Evolutionary conservation across 306 rosid genomes (phyloP).

Genomic region (Trifolium dubium): DNA sequence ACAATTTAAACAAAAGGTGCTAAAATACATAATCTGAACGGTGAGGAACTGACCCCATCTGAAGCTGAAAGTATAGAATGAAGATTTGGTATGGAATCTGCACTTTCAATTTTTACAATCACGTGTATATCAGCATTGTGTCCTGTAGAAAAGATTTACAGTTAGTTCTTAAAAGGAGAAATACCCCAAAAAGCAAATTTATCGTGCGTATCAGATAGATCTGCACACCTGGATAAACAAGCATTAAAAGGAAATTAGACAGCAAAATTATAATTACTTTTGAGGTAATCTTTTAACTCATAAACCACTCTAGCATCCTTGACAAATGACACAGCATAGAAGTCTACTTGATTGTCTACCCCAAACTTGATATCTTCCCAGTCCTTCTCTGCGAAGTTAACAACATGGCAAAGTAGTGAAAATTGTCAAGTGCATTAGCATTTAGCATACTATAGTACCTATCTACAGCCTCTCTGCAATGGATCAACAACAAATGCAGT

Average conservation of each 20-base stretch:
- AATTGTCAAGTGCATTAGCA: constrained; percentile 19
- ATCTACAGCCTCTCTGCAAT: background rate
- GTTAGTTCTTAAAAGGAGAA: constrained; percentile 37
- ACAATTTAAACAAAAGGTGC: too few relatives aligned
- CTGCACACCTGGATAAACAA: constrained; percentile 9
- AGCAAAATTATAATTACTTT: constrained; percentile 51
- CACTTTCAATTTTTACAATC: constrained; percentile 96
- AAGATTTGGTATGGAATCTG: constrained; percentile 93
- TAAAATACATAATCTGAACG: constrained; percentile 18
- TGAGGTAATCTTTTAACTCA: constrained; percentile 84
- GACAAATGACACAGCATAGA: constrained; percentile 94
- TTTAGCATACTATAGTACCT: constrained; percentile 17
- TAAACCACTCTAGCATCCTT: constrained; percentile 89
- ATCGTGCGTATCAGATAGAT: background rate
- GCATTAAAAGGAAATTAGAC: constrained; percentile 39
- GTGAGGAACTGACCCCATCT: constrained; percentile 79
- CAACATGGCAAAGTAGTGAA: constrained; percentile 26
- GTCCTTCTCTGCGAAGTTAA: constrained; percentile 71
- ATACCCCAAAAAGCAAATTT: background rate
- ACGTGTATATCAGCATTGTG: constrained; percentile 80
- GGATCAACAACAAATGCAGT: background rate
- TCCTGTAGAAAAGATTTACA: constrained; percentile 53
- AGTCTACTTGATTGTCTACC: constrained; percentile 93
- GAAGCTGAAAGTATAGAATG: constrained; percentile 88
- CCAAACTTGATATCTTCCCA: constrained; percentile 99